Conservation (phyloP, 1,284 basidiomycete species). For the Boletus holoroseus region DNA sequence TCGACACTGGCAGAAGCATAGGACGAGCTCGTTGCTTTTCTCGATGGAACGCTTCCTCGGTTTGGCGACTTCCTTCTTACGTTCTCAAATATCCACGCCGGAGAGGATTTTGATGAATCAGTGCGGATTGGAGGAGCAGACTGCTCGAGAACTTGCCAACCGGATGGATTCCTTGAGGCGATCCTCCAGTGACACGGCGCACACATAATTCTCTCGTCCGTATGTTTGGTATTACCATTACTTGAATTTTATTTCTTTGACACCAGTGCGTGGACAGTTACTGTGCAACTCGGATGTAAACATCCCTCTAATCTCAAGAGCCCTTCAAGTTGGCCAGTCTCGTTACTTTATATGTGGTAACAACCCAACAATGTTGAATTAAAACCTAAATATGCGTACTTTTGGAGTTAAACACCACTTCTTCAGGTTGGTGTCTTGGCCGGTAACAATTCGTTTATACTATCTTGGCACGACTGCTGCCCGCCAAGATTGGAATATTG, state of each 20-base stretch:
- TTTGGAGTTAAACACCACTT: neutral
- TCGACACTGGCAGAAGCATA: constrained; percentile 8
- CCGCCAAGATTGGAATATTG: no score
- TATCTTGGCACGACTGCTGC: neutral
- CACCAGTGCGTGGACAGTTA: neutral
- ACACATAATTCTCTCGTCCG: neutral
- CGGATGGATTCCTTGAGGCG: constrained; percentile 12
- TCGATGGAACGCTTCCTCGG: constrained; percentile 11
- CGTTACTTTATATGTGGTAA: no score
- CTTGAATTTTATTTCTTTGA: neutral
- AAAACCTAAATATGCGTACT: neutral
- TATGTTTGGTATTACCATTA: neutral
- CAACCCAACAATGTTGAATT: neutral
- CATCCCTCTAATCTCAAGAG: neutral
- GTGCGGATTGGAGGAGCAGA: constrained; percentile 22
- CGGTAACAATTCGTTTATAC: neutral
- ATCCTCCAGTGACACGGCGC: neutral
- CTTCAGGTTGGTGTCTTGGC: neutral
- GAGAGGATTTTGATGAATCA: constrained; percentile 17
- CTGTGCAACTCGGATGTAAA: neutral
- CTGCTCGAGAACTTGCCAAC: constrained; percentile 19
- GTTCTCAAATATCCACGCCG: constrained; percentile 6
- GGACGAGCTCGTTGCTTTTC: constrained; percentile 2
- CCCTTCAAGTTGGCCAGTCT: neutral
- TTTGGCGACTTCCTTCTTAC: constrained; percentile 10